Evolutionary conservation across 768 basidiomycete genomes (phyloP), one percentile per base, ranked within the genome.

Genomic region (Tephrocybe sp.): DNA sequence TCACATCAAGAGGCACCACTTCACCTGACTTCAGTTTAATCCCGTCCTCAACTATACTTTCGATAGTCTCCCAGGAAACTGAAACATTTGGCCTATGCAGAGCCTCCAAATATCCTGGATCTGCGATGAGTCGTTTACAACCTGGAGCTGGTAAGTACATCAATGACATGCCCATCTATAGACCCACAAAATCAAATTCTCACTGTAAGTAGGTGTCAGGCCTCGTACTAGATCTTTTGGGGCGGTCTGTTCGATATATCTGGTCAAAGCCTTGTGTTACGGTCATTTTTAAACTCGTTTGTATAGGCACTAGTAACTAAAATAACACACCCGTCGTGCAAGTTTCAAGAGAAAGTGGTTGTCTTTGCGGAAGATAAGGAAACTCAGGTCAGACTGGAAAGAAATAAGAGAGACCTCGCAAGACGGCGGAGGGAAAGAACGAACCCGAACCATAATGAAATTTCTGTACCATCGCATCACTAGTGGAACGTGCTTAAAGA

Each of bases 111-210:
- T 83, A 86, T 13, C 74, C 74, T 3, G 80, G 77, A 58, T 87
- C 82, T 47, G 79, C 69, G 27, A 87, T 77, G 18, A 85, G 73
- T 31, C 86, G 74, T 63, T 84, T 85, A 61, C 83, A 86, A 16
- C 84, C 84, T 25, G 77, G 74, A 35, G 76, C 80, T 28, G 25
- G 49, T 52, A 4, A 49, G 43, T 18, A 24, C 21, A 19, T 34
- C 30, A 35, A 39, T 51, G 16, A 34, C 35, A n/a, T n/a, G n/a
- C n/a, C n/a, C n/a, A n/a, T n/a, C n/a, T n/a, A n/a, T 45, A 41
- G 31, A 24, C 12, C 25, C 30, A 36, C 37, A 16, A 19, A 36
- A 43, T 22, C 26, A 39, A 26, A 9, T 27, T 21, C 77, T 35
- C 59, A 80, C 82, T 66, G 67, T 79, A 81, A 9, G 67, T 64